These are phyloP conservation scores for Pythium chondricola DNA, from an alignment of 352 stramenopile genomes.

Conservation along the genomic window DNA sequence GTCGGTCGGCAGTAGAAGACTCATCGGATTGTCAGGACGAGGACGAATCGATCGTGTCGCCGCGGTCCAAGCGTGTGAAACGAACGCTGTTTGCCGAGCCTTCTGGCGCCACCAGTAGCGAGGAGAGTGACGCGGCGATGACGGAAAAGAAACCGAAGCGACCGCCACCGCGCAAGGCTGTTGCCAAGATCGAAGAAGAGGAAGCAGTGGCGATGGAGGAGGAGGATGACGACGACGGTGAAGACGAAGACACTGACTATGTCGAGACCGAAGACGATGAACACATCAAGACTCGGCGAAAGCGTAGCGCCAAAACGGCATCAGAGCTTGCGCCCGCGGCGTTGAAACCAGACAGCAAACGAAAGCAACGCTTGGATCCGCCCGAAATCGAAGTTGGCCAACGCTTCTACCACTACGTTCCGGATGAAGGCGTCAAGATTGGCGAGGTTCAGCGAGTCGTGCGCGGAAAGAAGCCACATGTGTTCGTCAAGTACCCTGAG, in stretches of 20 bases:
- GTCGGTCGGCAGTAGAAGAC: neutral
- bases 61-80: slow-evolving; percentile 40
- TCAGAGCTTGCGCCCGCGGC: slow-evolving; percentile 38
- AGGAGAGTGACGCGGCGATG: slow-evolving; percentile 38
- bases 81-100: slow-evolving; percentile 63
- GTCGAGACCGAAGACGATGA: slow-evolving; percentile 9
- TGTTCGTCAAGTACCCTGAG: slow-evolving; percentile 54
- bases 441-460: slow-evolving; percentile 71
- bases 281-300: slow-evolving; percentile 1
- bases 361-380: slow-evolving; percentile 35
- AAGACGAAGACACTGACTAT: slow-evolving; percentile 1
- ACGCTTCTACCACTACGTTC: slow-evolving; percentile 73
- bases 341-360: slow-evolving; percentile 45
- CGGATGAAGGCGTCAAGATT: slow-evolving; percentile 43
- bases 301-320: slow-evolving; percentile 1
- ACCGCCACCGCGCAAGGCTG: neutral
- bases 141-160: slow-evolving; percentile 2
- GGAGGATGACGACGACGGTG: slow-evolving; percentile 1
- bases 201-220: too few species aligned
- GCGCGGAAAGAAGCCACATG: slow-evolving; percentile 73
- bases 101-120: slow-evolving; percentile 41
- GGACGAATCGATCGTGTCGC: slow-evolving; percentile 7
- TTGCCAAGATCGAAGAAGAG: too few species aligned
- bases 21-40: slow-evolving; percentile 1
- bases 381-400: slow-evolving; percentile 57